Evolutionary conservation across 2,329 filamentous ascomycete genomes (phyloP).

Genomic region (Thielaviopsis punctulata): DNA sequence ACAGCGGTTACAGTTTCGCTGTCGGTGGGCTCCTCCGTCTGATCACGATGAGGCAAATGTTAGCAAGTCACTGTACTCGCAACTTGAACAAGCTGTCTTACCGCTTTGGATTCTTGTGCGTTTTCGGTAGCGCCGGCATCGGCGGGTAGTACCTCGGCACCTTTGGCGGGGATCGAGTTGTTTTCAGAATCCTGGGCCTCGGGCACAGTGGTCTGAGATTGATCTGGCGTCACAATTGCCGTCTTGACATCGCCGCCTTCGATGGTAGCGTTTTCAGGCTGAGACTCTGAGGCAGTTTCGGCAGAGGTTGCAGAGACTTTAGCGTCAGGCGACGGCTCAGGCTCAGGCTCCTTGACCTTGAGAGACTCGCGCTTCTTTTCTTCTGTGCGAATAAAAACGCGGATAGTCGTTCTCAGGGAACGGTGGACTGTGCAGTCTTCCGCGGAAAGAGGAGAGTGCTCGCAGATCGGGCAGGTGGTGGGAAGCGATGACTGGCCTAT

Average conservation of each 20-base stretch:
- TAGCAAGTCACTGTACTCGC: neutral
- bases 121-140: neutral
- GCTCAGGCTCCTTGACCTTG: constrained; percentile 29
- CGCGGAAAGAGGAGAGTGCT: constrained; percentile 72
- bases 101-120: neutral
- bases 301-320: constrained; percentile 13
- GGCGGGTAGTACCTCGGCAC: neutral
- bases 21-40: constrained; percentile 11
- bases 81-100: neutral
- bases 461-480: constrained; percentile 77
- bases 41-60: neutral
- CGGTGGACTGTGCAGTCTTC: constrained; percentile 83
- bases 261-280: constrained; percentile 1
- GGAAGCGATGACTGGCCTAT: constrained; percentile 60
- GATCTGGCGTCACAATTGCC: neutral
- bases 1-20: neutral
- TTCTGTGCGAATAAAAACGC: constrained; percentile 76
- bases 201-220: neutral
- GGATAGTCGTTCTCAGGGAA: constrained; percentile 76
- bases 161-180: neutral
- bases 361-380: constrained; percentile 71
- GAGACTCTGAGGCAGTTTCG: constrained; percentile 11
- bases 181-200: neutral
- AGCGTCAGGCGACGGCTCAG: neutral
- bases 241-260: neutral